phyloP scores from a whole-genome alignment of 768 basidiomycete species.

The Boletus huronensis region DNA sequence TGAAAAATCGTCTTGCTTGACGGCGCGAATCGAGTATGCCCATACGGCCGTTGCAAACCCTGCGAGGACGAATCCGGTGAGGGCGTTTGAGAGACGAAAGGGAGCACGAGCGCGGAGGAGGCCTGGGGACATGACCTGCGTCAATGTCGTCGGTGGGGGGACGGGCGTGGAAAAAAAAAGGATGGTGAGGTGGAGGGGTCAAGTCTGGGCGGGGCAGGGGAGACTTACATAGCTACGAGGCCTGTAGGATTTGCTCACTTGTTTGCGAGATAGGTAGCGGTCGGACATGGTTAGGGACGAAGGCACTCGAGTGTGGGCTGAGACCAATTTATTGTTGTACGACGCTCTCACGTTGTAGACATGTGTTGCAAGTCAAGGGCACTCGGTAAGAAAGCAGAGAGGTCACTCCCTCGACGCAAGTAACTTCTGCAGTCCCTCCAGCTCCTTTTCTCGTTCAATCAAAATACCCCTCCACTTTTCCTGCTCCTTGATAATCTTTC shows the following conservation, averaged over 20 bases:
- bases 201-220: too few relatives aligned
- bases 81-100: conserved; percentile 71
- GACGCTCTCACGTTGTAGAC: too few relatives aligned
- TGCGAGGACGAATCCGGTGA: conserved; percentile 70
- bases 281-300: conserved; percentile 25
- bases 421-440: conserved; percentile 61
- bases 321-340: too few relatives aligned
- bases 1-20: conserved; percentile 90
- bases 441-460: conserved; percentile 80
- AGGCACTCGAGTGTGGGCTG: too few relatives aligned
- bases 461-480: conserved; percentile 65
- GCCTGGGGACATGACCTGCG: conserved; percentile 75
- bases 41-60: conserved; percentile 81
- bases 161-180: too few relatives aligned
- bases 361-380: too few relatives aligned
- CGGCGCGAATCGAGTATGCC: conserved; percentile 90
- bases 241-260: conserved; percentile 35
- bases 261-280: conserved; percentile 34
- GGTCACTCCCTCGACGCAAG: conserved; percentile 19
- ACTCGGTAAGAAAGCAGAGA: background rate
- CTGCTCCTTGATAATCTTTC: conserved; percentile 68
- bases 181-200: too few relatives aligned
- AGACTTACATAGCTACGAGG: conserved; percentile 38
- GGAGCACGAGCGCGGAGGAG: conserved; percentile 85
- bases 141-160: too few relatives aligned